Evolutionary conservation across 495 filamentous ascomycete species (phyloP).

Genomic region (Durotheca rogersii): DNA sequence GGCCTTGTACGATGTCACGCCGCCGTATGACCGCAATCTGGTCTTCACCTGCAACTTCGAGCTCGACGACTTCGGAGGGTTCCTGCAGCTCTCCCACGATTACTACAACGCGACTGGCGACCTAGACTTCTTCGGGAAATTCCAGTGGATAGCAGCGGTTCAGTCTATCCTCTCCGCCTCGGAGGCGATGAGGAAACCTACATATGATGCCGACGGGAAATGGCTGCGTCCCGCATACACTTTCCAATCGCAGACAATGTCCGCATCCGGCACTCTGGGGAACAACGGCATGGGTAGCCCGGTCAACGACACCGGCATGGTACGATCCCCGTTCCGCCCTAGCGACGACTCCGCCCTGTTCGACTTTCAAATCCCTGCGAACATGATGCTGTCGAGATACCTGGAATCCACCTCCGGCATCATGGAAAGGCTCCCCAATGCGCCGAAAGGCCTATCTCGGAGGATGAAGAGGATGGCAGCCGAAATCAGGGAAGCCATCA

Average conservation of each 20-base stretch:
- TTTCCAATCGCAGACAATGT: conserved; percentile 58
- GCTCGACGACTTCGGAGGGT: conserved; percentile 62
- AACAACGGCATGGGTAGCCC: conserved; percentile 64
- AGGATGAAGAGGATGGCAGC: conserved; percentile 54
- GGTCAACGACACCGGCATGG: conserved; percentile 59
- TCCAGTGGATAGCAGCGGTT: conserved; percentile 60
- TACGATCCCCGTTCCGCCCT: conserved; percentile 63
- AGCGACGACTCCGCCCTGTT: conserved; percentile 62
- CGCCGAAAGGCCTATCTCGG: conserved; percentile 46
- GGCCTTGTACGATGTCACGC: conserved; percentile 49
- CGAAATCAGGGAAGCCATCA: conserved; percentile 55
- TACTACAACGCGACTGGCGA: conserved; percentile 60
- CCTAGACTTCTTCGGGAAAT: conserved; percentile 58
- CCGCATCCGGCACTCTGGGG: conserved; percentile 59
- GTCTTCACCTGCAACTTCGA: conserved; percentile 69
- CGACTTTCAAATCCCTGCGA: conserved; percentile 60
- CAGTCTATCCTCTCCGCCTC: conserved; percentile 56
- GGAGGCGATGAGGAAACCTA: conserved; percentile 59
- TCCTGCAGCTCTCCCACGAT: conserved; percentile 59
- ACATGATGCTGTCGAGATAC: conserved; percentile 66
- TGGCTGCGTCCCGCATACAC: conserved; percentile 56
- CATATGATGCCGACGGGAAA: conserved; percentile 56
- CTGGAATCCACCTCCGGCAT: conserved; percentile 55
- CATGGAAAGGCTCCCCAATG: conserved; percentile 51
- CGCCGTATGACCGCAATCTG: conserved; percentile 49